phyloP scores from a whole-genome alignment of 768 basidiomycete species.

The Trametes elegans region DNA sequence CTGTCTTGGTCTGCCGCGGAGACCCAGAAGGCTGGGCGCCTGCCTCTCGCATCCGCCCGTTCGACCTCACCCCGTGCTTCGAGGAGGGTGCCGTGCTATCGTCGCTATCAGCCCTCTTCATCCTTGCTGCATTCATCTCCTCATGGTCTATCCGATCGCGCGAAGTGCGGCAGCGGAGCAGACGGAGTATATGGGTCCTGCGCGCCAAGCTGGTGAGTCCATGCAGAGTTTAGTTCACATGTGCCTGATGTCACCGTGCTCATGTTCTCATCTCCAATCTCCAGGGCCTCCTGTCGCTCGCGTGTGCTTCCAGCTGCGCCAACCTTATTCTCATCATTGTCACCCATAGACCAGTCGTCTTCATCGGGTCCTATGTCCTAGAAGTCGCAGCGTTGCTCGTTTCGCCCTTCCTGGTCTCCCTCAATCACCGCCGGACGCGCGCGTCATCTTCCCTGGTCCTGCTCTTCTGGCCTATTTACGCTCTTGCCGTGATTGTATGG shows the following conservation, averaged over 20 bases:
- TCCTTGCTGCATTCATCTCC: slow-evolving; percentile 42
- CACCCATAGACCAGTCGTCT: slow-evolving; percentile 37
- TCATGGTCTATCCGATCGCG: slow-evolving; percentile 32
- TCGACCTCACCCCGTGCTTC: slow-evolving; percentile 81
- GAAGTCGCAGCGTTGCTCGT: slow-evolving; percentile 54
- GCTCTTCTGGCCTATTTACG: slow-evolving; percentile 79
- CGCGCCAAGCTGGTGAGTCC: slow-evolving; percentile 64
- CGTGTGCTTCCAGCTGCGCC: slow-evolving; percentile 45
- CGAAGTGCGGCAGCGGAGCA: slow-evolving; percentile 35
- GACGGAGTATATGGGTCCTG: slow-evolving; percentile 51
- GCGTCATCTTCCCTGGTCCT: slow-evolving; percentile 71
- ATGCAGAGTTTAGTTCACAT: not conserved
- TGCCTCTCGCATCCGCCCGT: slow-evolving; percentile 55
- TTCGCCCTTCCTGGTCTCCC: slow-evolving; percentile 51
- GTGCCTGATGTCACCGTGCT: not conserved
- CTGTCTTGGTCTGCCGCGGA: slow-evolving; percentile 36
- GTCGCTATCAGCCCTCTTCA: slow-evolving; percentile 43
- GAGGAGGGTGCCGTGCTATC: slow-evolving; percentile 72
- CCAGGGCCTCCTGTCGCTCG: slow-evolving; percentile 48
- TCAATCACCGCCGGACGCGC: slow-evolving; percentile 70
- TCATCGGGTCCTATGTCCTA: slow-evolving; percentile 52
- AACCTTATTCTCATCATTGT: slow-evolving; percentile 41
- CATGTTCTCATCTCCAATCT: not conserved
- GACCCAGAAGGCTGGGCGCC: slow-evolving; percentile 66
- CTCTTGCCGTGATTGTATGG: slow-evolving; percentile 49